Conservation (phyloP, 2,329 filamentous ascomycete genomes). For the Aspergillus viridinutans region DNA sequence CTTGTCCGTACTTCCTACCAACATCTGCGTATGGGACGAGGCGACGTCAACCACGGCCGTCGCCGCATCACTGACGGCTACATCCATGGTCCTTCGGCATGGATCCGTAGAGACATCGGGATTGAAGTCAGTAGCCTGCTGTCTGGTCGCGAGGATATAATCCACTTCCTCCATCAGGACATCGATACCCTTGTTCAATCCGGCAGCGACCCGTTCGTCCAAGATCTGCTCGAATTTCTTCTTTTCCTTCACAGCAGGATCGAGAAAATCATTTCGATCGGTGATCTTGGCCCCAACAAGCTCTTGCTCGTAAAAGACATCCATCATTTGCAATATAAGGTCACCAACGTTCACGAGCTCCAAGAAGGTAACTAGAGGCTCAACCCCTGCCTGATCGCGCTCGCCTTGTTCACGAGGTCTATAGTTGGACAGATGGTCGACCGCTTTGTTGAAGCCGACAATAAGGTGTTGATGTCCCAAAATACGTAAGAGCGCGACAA, state of each 20-base stretch:
- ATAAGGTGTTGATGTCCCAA: slow-evolving; percentile 84
- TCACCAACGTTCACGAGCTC: slow-evolving; percentile 98
- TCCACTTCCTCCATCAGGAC: slow-evolving; percentile 98
- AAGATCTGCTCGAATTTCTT: slow-evolving; percentile 99
- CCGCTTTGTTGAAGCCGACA: slow-evolving; percentile 87
- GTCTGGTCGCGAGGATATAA: slow-evolving; percentile 84
- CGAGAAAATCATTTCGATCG: slow-evolving; percentile 90
- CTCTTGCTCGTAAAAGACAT: slow-evolving; percentile 97
- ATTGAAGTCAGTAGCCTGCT: slow-evolving; percentile 86
- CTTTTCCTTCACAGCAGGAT: slow-evolving; percentile 88
- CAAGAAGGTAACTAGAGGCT: slow-evolving; percentile 89
- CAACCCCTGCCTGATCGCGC: slow-evolving; percentile 67
- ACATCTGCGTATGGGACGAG: slow-evolving; percentile 83
- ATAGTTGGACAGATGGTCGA: slow-evolving; percentile 85
- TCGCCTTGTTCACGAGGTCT: slow-evolving; percentile 72
- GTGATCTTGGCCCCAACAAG: slow-evolving; percentile 75
- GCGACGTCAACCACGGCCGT: slow-evolving; percentile 78
- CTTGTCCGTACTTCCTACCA: slow-evolving; percentile 93
- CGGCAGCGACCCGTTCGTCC: slow-evolving; percentile 91
- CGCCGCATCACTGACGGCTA: slow-evolving; percentile 73
- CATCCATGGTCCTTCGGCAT: slow-evolving; percentile 32
- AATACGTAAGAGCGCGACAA: slow-evolving; percentile 76
- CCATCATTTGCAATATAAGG: slow-evolving; percentile 96
- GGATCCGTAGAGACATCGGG: slow-evolving; percentile 48
- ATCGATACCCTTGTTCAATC: slow-evolving; percentile 95